Percentiles rank a stretch among this genome's conserved stretches.
Conservation (phyloP, 2,329 filamentous ascomycete genomes). For the Chrysosphaeria jannelii region DNA sequence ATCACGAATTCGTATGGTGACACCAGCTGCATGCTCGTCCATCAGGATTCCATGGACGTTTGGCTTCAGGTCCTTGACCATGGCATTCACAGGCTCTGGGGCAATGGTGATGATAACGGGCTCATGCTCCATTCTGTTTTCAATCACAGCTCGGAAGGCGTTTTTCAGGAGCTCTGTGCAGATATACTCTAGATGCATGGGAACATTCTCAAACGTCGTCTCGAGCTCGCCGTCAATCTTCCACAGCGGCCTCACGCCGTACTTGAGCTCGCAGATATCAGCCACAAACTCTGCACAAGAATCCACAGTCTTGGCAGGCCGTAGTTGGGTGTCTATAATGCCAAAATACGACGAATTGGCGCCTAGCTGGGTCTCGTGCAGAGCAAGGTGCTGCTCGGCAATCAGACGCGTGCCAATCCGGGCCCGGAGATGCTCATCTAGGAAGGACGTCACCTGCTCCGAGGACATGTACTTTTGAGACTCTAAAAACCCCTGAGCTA, state of each 20-base stretch:
- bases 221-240: slow-evolving; percentile 60
- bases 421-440: slow-evolving; percentile 80
- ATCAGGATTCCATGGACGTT: slow-evolving; percentile 23
- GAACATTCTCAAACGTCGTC: slow-evolving; percentile 77
- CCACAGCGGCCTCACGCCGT: slow-evolving; percentile 59
- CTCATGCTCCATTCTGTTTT: slow-evolving; percentile 47
- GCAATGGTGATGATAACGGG: slow-evolving; percentile 84
- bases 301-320: slow-evolving; percentile 53
- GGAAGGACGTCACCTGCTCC: slow-evolving; percentile 58
- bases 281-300: slow-evolving; percentile 72
- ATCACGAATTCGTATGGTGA: slow-evolving; percentile 86
- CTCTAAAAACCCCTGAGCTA: slow-evolving; percentile 79
- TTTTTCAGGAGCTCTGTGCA: slow-evolving; percentile 92
- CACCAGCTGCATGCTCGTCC: slow-evolving; percentile 42
- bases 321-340: slow-evolving; percentile 67
- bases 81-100: slow-evolving; percentile 13
- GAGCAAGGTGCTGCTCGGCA: slow-evolving; percentile 83
- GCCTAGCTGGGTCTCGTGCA: slow-evolving; percentile 24
- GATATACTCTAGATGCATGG: slow-evolving; percentile 92
- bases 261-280: slow-evolving; percentile 89
- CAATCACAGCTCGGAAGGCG: slow-evolving; percentile 76
- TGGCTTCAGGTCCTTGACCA: slow-evolving; percentile 5
- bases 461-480: slow-evolving; percentile 71
- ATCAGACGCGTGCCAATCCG: slow-evolving; percentile 83
- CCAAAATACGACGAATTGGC: slow-evolving; percentile 41